A percentile compares a stretch with the other conserved stretches of the same genome.
Conservation (phyloP, 2,329 filamentous ascomycete species). For the Aphanoascus verrucosus region DNA sequence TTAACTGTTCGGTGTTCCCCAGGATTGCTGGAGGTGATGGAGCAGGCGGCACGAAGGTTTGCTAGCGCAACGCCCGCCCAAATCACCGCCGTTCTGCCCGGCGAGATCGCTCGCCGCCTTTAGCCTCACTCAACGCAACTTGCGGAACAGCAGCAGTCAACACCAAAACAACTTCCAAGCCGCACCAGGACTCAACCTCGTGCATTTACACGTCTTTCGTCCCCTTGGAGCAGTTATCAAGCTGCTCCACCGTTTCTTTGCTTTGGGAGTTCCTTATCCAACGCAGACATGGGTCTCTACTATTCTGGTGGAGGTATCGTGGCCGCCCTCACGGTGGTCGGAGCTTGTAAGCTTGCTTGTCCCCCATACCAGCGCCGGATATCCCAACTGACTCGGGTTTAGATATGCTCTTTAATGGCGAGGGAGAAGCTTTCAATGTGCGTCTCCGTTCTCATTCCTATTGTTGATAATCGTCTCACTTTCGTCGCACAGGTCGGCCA, state of each 20-base stretch:
- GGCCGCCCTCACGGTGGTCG: slow-evolving; percentile 60
- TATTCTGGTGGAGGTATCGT: slow-evolving; percentile 61
- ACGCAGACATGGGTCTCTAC: slow-evolving; percentile 53
- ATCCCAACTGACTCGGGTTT: slow-evolving; percentile 17
- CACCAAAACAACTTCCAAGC: not conserved
- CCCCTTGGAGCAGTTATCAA: not conserved
- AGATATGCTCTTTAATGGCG: slow-evolving; percentile 99
- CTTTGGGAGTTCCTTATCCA: not conserved
- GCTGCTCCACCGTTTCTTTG: not conserved
- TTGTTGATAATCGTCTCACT: slow-evolving; percentile 5
- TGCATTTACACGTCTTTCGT: not conserved
- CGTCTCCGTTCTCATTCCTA: slow-evolving; percentile 24
- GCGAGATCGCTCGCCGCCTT: too few relatives aligned
- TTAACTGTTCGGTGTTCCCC: too few relatives aligned
- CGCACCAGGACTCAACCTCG: not conserved
- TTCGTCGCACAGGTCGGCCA: slow-evolving; percentile 57
- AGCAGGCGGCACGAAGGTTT: too few relatives aligned
- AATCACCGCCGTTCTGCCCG: too few relatives aligned
- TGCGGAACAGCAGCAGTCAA: too few relatives aligned
- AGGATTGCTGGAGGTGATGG: too few relatives aligned
- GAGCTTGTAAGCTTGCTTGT: slow-evolving; percentile 55
- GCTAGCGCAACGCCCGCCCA: too few relatives aligned
- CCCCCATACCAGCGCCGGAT: slow-evolving; percentile 6
- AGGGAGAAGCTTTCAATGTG: slow-evolving; percentile 93
- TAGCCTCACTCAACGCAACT: too few relatives aligned